Percentiles rank a stretch among this genome's conserved stretches.
Conservation (phyloP, 352 stramenopile species). For the Phytophthora sp. region DNA sequence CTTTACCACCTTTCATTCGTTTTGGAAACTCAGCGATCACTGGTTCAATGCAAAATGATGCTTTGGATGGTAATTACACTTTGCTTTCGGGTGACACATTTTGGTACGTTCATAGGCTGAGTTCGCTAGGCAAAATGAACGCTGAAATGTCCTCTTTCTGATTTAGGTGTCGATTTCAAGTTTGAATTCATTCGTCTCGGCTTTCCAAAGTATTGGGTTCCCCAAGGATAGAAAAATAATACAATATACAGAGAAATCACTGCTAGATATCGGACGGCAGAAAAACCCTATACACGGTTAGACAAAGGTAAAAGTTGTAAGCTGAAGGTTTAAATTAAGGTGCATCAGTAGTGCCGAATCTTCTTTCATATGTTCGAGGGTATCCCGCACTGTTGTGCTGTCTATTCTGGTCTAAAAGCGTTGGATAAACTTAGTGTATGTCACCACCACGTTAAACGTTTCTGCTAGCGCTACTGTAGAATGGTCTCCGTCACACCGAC, state of each 20-base stretch:
- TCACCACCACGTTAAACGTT: too few species aligned
- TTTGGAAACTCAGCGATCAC: slow-evolving; percentile 19
- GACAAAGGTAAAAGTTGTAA: too few species aligned
- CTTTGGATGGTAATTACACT: slow-evolving; percentile 25
- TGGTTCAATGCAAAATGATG: slow-evolving; percentile 28
- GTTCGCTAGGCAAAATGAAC: too few species aligned
- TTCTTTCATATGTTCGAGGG: too few species aligned
- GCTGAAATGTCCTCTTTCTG: not conserved
- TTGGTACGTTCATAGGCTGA: slow-evolving; percentile 13
- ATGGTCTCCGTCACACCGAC: not conserved
- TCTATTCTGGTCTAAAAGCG: too few species aligned
- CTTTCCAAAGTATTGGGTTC: slow-evolving; percentile 1
- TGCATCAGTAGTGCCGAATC: too few species aligned
- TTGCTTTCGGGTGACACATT: slow-evolving; percentile 12
- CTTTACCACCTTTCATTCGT: slow-evolving; percentile 34
- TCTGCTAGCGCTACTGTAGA: too few species aligned
- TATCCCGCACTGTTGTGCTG: too few species aligned
- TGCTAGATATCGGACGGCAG: not conserved
- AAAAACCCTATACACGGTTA: not conserved
- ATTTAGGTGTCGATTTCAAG: slow-evolving; percentile 11
- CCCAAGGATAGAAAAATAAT: not conserved
- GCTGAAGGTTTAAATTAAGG: too few species aligned
- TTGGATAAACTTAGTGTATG: too few species aligned
- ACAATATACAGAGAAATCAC: not conserved
- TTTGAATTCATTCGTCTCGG: slow-evolving; percentile 6